A percentile compares a stretch with the other conserved stretches of the same genome.
Evolutionary conservation across 2,329 filamentous ascomycete genomes (phyloP).

Genomic region (Penicillium frequentans): DNA sequence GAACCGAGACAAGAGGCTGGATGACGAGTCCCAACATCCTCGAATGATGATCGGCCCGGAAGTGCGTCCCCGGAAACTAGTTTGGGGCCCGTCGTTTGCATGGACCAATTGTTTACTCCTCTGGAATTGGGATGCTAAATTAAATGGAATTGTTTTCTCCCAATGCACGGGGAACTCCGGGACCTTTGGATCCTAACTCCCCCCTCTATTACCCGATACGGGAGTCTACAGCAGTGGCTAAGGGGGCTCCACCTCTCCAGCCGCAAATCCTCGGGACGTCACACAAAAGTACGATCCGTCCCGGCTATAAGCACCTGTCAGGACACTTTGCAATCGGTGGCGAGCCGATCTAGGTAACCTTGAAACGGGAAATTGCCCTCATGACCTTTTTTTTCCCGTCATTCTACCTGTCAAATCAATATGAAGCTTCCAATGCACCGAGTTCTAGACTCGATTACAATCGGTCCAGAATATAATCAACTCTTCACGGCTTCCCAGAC

Average conservation of each 20-base stretch:
- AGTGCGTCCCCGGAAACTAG: background rate
- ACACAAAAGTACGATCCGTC: background rate
- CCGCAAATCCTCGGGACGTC: background rate
- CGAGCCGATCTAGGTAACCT: background rate
- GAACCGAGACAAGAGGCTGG: background rate
- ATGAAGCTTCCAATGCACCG: background rate
- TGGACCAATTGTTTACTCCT: background rate
- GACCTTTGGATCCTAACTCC: background rate
- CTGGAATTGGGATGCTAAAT: too few relatives aligned
- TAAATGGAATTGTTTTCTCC: background rate
- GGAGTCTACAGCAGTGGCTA: background rate
- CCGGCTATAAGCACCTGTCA: conserved; percentile 1
- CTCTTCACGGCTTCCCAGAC: background rate
- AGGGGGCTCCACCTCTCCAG: background rate
- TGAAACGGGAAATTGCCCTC: background rate
- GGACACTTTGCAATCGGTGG: background rate
- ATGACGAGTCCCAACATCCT: conserved; percentile 3
- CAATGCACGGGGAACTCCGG: background rate
- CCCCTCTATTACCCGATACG: background rate
- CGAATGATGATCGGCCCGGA: conserved; percentile 3
- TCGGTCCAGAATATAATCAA: background rate
- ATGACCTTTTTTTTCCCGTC: background rate
- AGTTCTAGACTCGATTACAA: background rate
- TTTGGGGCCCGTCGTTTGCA: background rate
- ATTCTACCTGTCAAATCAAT: background rate